These are phyloP conservation scores for Citeromyces matritensis DNA, from an alignment of 805 yeast species.

Conservation along the genomic window DNA sequence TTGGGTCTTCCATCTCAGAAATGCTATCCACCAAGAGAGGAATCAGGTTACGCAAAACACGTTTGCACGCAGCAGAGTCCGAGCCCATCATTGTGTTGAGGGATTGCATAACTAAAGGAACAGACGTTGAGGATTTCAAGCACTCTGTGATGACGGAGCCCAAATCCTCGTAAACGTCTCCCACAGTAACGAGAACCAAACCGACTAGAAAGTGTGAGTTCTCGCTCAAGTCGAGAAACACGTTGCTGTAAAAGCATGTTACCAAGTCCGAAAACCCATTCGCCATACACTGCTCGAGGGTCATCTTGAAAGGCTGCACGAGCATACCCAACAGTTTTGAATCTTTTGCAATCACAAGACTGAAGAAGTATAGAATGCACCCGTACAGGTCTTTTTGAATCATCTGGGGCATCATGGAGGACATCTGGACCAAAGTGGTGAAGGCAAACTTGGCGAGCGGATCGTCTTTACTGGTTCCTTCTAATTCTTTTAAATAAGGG, in stretches of 20 bases:
- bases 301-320: slow-evolving; percentile 13
- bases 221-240: slow-evolving; percentile 13
- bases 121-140: too few species aligned
- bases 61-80: slow-evolving; percentile 12
- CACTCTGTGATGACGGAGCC: too few species aligned
- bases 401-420: slow-evolving; percentile 46
- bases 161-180: slow-evolving; percentile 16
- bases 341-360: slow-evolving; percentile 36
- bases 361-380: slow-evolving; percentile 49
- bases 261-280: slow-evolving; percentile 13
- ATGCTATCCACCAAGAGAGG: slow-evolving; percentile 21
- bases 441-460: slow-evolving; percentile 31
- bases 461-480: slow-evolving; percentile 16
- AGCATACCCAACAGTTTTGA: slow-evolving; percentile 34
- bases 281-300: slow-evolving; percentile 13
- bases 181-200: slow-evolving; percentile 26
- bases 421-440: slow-evolving; percentile 43
- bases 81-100: slow-evolving; percentile 14
- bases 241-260: slow-evolving; percentile 19
- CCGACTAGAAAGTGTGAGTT: slow-evolving; percentile 24
- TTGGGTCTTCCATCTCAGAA: slow-evolving; percentile 13
- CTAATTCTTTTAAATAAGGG: slow-evolving; percentile 42
- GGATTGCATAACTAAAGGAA: slow-evolving; percentile 9
- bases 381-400: slow-evolving; percentile 60
- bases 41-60: slow-evolving; percentile 26